Evolutionary conservation across 2,329 filamentous ascomycete genomes (phyloP), one percentile per base, ranked within the genome.

Genomic region (Phyllosticta capitalensis): DNA sequence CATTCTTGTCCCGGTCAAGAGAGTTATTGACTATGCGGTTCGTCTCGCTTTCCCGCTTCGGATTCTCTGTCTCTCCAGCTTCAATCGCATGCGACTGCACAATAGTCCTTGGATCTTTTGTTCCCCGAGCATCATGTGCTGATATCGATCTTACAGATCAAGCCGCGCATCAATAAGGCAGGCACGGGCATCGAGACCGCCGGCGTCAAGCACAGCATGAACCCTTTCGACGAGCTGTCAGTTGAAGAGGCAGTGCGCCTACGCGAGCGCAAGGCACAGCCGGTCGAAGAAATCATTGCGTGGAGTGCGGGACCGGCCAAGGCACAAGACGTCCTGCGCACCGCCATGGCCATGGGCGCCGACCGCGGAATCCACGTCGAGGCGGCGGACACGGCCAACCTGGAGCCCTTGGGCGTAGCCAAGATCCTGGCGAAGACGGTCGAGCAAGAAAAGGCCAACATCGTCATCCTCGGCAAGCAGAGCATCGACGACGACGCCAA

Each of bases 141-240:
- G n/a, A 45, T 6, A n/a, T 45, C n/a, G n/a, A 14, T 14, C 14
- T 7, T 28, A 57, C 65, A 87, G 84, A 78, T 87, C 78, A 87
- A 87, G 76, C 85, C 85, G 57, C 83, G 84, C 65, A 83, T 87
- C 71, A 87, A 87, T 78, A 84, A 85, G 67, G 73, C 85, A 64
- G 81, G 84, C 76, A 96, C 92, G 63, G 92, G 85, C 71, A 88
- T 99, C 76, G 92, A 96, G 77, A 96, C 89, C 59, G 82, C 87
- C 64, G 89, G 89, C 66, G 91, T 97, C 70, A 97, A 97, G 78
- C 92, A 97, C 82, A 92, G 87, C 73, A 92, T 99, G 84, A 99
- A 97, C 81, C 94, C 94, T 20, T 99, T 99, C 78, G 94, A 99
- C 80, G 94, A 99, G 76, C 89, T 99, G 70, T 95, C 91, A 51